These are phyloP conservation scores for Lasiosphaeria ovina DNA, from an alignment of 495 filamentous ascomycete genomes.

Conservation along the genomic window DNA sequence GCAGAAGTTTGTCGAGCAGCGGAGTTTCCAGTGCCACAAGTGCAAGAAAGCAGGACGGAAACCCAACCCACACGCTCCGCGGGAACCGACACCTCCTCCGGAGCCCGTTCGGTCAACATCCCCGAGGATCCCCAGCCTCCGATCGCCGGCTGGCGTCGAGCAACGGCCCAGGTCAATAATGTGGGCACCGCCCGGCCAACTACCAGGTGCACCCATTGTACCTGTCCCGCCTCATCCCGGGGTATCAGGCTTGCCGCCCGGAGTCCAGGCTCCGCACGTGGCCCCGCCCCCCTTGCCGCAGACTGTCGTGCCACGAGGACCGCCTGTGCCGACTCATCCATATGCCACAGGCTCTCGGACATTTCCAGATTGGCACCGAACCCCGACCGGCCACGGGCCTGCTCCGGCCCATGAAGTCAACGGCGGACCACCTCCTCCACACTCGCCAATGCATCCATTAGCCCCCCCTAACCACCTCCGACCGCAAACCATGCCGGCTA, in stretches of 20 bases:
- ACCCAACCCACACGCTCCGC: constrained; percentile 31
- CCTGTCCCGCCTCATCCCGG: no score
- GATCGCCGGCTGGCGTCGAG: constrained; percentile 38
- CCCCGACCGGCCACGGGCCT: constrained; percentile 33
- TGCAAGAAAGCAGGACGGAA: constrained; percentile 48
- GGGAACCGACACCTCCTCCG: constrained; percentile 33
- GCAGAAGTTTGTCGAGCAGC: constrained; percentile 48
- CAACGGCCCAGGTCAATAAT: not conserved
- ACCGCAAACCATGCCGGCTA: constrained; percentile 35
- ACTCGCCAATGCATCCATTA: constrained; percentile 37
- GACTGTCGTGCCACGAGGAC: constrained; percentile 26
- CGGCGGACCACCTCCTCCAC: constrained; percentile 36
- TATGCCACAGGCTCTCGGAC: constrained; percentile 26
- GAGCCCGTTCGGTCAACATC: constrained; percentile 40
- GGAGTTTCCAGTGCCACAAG: constrained; percentile 55
- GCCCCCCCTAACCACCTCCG: constrained; percentile 43
- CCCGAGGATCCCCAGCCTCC: constrained; percentile 38
- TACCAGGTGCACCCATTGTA: no score
- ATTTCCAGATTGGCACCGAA: constrained; percentile 40
- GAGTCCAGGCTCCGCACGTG: constrained; percentile 32
- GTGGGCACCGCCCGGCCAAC: no score
- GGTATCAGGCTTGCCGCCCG: constrained; percentile 21
- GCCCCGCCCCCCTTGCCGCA: constrained; percentile 28
- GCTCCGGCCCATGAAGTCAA: constrained; percentile 42
- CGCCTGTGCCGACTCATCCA: constrained; percentile 26